Evolutionary conservation across 192 early-diverging fungal genomes (phyloP), one percentile per base, ranked within the genome.

Genomic region (Helicostylum pulchrum): DNA sequence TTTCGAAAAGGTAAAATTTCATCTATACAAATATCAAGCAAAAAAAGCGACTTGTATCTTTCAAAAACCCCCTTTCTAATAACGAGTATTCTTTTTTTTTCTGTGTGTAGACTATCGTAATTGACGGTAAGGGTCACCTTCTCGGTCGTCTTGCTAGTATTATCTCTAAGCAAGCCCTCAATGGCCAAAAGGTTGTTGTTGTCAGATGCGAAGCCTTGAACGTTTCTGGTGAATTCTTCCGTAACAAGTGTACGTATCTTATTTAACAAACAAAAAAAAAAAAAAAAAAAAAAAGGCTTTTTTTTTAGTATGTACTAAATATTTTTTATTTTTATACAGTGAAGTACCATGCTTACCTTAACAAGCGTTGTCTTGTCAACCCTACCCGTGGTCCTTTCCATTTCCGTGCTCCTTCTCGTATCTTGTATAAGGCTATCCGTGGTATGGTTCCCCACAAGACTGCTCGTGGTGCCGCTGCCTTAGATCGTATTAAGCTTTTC

Each of bases 401-500:
- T 83, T 96, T 96, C 90, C 95, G 95, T 66, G 93, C 95, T 66
- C 97, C 97, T 60, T 95, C 92, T 63, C 88, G 92, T 74, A 92
- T 95, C 85, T 94, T 99, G 81, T 96, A 94, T 87, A 91, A 94
- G 74, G 85, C 90, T 61, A 84, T 99, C 78, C 94, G 97, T 64
- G 97, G 97, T 72, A 99, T 99, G 97, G 77, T 97, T 78, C 95
- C 97, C 66, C 97, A 99, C 92, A 98, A 97, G 89, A 96, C 96
- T 64, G 80, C 95, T 51, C 95, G 97, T 74, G 97, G 97, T 85
- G 90, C 93, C 70, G 92, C 92, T 48, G 96, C 97, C 68, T 83
- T 99, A 55, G 93, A 94, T 73, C 91, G 96, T 78, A 81, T 98
- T 80, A 97, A 97, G 93, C 90, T 98, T 79, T 99, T 99, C 65